Evolutionary conservation across 73 alveolate species (phyloP).

Genomic region (Urostyla sp.): DNA sequence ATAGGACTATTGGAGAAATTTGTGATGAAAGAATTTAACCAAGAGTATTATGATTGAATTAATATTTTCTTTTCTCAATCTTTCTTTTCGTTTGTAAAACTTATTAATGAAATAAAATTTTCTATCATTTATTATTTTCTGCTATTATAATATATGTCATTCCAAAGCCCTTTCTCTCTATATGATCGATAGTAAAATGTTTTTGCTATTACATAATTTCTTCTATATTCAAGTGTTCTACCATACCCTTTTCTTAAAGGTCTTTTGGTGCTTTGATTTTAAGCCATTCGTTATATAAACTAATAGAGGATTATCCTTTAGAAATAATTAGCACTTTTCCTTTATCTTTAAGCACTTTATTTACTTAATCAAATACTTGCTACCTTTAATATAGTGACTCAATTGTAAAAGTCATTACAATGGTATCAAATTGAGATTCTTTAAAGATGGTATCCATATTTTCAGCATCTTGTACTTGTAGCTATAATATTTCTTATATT

Average conservation of each 20-base stretch:
- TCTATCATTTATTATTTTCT: conserved; percentile 46
- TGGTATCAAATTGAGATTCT: conserved; percentile 65
- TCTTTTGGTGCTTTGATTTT: conserved; percentile 60
- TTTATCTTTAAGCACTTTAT: conserved; percentile 57
- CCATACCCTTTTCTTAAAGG: conserved; percentile 39
- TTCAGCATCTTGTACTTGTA: conserved; percentile 58
- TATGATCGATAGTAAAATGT: conserved; percentile 36
- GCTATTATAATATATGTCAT: conserved; percentile 62
- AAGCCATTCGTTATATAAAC: conserved; percentile 63
- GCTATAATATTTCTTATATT: neutral
- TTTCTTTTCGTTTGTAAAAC: neutral
- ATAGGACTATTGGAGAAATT: too few relatives aligned
- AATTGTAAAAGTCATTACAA: conserved; percentile 41
- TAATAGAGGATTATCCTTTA: conserved; percentile 23
- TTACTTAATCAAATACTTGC: conserved; percentile 53
- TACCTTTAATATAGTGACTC: conserved; percentile 44
- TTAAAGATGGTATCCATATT: conserved; percentile 52
- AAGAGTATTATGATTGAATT: neutral
- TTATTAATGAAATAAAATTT: too few relatives aligned
- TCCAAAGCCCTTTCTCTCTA: conserved; percentile 66
- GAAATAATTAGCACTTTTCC: conserved; percentile 58
- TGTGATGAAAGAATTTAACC: too few relatives aligned
- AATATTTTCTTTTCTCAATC: neutral
- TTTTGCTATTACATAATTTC: conserved; percentile 17
- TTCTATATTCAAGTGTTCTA: conserved; percentile 43